These are phyloP conservation scores for Podaxis sp. DNA, from an alignment of 768 basidiomycete species.

Conservation along the genomic window DNA sequence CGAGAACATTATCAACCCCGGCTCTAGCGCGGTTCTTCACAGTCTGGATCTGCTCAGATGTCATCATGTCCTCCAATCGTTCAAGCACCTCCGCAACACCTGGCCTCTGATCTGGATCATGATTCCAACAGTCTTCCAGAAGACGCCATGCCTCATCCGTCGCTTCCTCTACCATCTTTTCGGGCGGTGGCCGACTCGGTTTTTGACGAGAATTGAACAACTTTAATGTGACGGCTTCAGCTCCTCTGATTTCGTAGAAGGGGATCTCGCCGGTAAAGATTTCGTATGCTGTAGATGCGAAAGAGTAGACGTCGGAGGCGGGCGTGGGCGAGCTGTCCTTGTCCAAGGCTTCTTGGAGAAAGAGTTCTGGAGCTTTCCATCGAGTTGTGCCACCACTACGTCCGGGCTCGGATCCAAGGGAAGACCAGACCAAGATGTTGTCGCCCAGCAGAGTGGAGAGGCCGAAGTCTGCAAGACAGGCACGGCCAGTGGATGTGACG, in stretches of 20 bases:
- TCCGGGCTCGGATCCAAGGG: neutral
- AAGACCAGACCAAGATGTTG: slow-evolving; percentile 13
- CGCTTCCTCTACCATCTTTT: neutral
- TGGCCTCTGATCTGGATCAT: slow-evolving; percentile 2
- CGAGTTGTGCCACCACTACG: slow-evolving; percentile 14
- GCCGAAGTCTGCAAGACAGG: slow-evolving; percentile 15
- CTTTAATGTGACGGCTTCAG: slow-evolving; percentile 15
- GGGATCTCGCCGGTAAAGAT: slow-evolving; percentile 17
- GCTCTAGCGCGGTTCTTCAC: neutral
- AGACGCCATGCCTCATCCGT: slow-evolving; percentile 7
- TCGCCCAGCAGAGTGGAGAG: slow-evolving; percentile 13
- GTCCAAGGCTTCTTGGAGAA: slow-evolving; percentile 10
- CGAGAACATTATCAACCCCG: neutral
- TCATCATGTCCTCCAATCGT: slow-evolving; percentile 9
- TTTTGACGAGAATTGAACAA: neutral
- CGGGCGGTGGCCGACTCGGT: slow-evolving; percentile 6
- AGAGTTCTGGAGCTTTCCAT: slow-evolving; percentile 15
- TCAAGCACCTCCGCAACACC: neutral
- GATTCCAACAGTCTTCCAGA: slow-evolving; percentile 8
- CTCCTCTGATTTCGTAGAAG: slow-evolving; percentile 17
- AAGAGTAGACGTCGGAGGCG: slow-evolving; percentile 13
- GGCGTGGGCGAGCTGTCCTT: neutral
- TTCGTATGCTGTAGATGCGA: slow-evolving; percentile 14
- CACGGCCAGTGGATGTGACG: slow-evolving; percentile 6
- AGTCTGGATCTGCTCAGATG: neutral